These are phyloP conservation scores for Aureobasidium melanogenum DNA, from an alignment of 2,329 filamentous ascomycete species.

Conservation along the genomic window DNA sequence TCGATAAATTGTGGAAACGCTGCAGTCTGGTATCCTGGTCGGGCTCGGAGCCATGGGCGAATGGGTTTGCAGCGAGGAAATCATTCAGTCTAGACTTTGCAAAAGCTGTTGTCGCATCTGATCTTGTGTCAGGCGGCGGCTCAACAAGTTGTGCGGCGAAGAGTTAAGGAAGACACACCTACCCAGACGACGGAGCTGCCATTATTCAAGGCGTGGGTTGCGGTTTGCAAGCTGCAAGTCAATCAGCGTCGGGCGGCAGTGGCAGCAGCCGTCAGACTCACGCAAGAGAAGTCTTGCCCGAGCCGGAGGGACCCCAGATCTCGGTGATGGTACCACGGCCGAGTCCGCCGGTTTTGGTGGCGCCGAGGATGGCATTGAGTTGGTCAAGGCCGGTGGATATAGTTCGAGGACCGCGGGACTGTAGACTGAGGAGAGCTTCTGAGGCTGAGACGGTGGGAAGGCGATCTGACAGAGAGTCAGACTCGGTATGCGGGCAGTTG, in stretches of 20 bases:
- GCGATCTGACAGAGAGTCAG: constrained; percentile 46
- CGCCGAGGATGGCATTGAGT: constrained; percentile 36
- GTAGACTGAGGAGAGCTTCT: constrained; percentile 56
- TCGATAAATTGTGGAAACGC: constrained; percentile 55
- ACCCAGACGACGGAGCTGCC: constrained; percentile 69
- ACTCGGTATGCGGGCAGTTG: background rate
- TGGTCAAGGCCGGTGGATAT: constrained; percentile 39
- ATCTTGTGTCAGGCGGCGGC: background rate
- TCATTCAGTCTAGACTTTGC: constrained; percentile 39
- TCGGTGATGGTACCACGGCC: constrained; percentile 73
- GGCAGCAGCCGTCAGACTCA: constrained; percentile 35
- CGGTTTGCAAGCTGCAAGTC: constrained; percentile 55
- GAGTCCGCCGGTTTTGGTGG: constrained; percentile 48
- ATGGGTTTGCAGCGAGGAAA: constrained; percentile 22
- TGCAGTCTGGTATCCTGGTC: constrained; percentile 14
- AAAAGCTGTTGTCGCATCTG: constrained; percentile 40
- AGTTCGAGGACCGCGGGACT: constrained; percentile 39
- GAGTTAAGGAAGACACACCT: constrained; percentile 46
- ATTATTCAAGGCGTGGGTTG: constrained; percentile 52
- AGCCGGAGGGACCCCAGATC: constrained; percentile 77
- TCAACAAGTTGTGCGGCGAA: background rate
- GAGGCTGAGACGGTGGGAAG: constrained; percentile 70
- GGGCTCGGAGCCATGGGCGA: constrained; percentile 2
- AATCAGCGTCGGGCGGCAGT: background rate
- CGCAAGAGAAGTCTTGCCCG: constrained; percentile 78